Evolutionary conservation across 306 rosid genomes (phyloP), one percentile per base, ranked within the genome.

Genomic region (Castanea crenata): DNA sequence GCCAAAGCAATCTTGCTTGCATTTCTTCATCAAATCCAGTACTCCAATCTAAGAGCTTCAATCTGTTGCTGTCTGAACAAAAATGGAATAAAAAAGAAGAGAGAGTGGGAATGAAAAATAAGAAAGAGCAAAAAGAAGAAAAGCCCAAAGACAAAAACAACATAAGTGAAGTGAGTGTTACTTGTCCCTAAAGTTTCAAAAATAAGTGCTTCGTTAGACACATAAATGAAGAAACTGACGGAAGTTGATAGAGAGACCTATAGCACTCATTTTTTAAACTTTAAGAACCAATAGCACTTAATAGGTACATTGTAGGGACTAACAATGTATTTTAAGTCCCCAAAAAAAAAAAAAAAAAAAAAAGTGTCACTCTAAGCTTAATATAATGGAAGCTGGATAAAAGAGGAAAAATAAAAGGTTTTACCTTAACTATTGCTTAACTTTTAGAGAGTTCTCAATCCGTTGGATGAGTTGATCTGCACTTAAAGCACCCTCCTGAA

Each of bases 401-500:
- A 25, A 61, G 68, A 23, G 19, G 67, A 59, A 4, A 61, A 61
- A 65, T 1, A 34, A 34, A 18, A 34, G 46, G 76, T 75, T 89
- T 85, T 70, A 85, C 91, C 51, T 23, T 59, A 51, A 65, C 77
- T 94, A 90, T 78, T 92, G 91, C 83, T 85, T 90, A 21, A 89
- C 93, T 74, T 85, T 80, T 83, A 95, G 82, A 67, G 92, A 79
- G 8, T 85, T 76, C 86, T 92, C 98, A 54, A 95, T 80, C 73
- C 91, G 90, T 83, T 92, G 86, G 56, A 89, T 76, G 19, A 95
- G 94, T 82, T 95, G 93, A 78, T 86, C 82, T 34, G 92, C 98
- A 54, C 77, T 55, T 82, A 92, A 63, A 58, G 99, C 99, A 59
- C 99, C 99, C 89, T 95, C 99, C 98, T 95, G 87, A 73, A 84